A percentile compares a stretch with the other conserved stretches of the same genome.
phyloP scores from a whole-genome alignment of 306 rosid species.

The Alnus glutinosa region DNA sequence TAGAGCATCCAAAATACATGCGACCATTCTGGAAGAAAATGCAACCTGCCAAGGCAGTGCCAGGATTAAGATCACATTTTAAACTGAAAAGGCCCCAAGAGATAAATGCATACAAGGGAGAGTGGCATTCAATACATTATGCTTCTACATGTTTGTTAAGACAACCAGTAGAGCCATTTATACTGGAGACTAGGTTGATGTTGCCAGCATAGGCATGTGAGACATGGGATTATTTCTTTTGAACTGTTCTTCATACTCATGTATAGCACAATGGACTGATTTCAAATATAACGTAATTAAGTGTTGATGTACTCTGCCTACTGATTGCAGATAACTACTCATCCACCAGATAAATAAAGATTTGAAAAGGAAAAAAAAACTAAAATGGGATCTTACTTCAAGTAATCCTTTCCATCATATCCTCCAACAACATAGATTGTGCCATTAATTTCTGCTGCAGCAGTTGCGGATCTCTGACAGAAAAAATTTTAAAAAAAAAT shows the following conservation, averaged over 20 bases:
- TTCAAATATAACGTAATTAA: not conserved
- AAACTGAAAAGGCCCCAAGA: no score
- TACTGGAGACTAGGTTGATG: no score
- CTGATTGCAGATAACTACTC: not conserved
- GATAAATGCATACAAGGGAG: no score
- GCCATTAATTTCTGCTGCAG: slow-evolving; percentile 46
- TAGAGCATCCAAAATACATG: not conserved
- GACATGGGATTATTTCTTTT: not conserved
- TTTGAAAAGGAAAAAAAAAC: not conserved
- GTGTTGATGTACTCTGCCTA: not conserved
- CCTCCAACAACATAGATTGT: slow-evolving; percentile 49
- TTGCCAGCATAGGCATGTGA: no score
- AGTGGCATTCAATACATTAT: no score
- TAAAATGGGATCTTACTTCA: slow-evolving; percentile 31
- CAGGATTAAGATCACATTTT: no score
- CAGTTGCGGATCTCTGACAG: slow-evolving; percentile 42
- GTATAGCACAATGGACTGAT: not conserved
- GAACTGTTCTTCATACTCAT: not conserved
- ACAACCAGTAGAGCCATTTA: no score
- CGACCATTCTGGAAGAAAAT: no score
- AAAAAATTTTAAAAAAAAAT: not conserved
- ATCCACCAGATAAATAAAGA: not conserved
- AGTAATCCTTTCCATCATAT: slow-evolving; percentile 37
- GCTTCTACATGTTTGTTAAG: no score
- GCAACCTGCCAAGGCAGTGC: no score